These are phyloP conservation scores for Taxawa tesnikishii DNA, from an alignment of 2,329 filamentous ascomycete genomes.

Conservation along the genomic window DNA sequence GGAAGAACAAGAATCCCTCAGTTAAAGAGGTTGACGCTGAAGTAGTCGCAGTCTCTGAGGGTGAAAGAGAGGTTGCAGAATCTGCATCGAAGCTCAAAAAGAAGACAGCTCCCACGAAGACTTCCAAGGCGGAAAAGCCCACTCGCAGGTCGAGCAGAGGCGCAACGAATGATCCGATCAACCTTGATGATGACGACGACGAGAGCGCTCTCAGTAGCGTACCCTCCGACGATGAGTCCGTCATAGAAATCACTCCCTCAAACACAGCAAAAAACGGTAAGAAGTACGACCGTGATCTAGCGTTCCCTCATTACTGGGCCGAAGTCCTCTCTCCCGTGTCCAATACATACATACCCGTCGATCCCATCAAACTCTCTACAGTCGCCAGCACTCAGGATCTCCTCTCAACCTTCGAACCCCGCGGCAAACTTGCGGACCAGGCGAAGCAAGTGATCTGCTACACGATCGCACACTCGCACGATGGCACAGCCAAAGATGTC, in stretches of 20 bases:
- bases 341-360: slow-evolving; percentile 66
- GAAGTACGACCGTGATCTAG: slow-evolving; percentile 62
- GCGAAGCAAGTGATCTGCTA: slow-evolving; percentile 86
- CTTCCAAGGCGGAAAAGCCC: slow-evolving; percentile 10
- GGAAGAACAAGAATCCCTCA: slow-evolving; percentile 18
- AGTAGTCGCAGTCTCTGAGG: slow-evolving; percentile 6
- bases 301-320: slow-evolving; percentile 85
- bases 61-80: slow-evolving; percentile 7
- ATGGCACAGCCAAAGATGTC: slow-evolving; percentile 88
- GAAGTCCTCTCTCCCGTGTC: slow-evolving; percentile 77
- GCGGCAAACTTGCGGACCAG: slow-evolving; percentile 71
- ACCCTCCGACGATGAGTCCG: slow-evolving; percentile 35
- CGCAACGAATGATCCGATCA: slow-evolving; percentile 26
- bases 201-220: slow-evolving; percentile 29
- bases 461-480: slow-evolving; percentile 66
- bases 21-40: slow-evolving; percentile 4
- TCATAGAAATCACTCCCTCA: slow-evolving; percentile 42
- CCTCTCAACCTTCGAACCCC: slow-evolving; percentile 65
- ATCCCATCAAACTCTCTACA: slow-evolving; percentile 56
- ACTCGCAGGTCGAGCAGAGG: slow-evolving; percentile 14
- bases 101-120: slow-evolving; percentile 7
- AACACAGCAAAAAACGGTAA: slow-evolving; percentile 26
- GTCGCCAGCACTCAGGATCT: slow-evolving; percentile 63
- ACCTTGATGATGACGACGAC: slow-evolving; percentile 36
- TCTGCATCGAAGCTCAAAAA: slow-evolving; percentile 7